Conservation (phyloP, 1,284 basidiomycete genomes). For the Ustilago loliicola region DNA sequence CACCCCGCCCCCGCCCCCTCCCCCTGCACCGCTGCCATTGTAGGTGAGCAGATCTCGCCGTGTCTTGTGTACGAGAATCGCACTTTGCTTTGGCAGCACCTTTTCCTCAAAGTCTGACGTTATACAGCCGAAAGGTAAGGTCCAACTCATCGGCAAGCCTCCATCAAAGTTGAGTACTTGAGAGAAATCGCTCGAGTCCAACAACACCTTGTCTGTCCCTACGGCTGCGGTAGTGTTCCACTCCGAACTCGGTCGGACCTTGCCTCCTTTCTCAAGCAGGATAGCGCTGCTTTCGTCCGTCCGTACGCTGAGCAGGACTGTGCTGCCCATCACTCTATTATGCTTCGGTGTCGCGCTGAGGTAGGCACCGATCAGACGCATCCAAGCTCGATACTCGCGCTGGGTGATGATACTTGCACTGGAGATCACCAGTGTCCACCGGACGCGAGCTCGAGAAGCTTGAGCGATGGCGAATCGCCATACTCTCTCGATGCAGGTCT, state of each 20-base stretch:
- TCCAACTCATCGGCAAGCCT: constrained; percentile 38
- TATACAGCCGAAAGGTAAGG: constrained; percentile 13
- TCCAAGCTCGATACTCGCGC: constrained; percentile 39
- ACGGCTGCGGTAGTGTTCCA: constrained; percentile 15
- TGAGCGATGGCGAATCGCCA: constrained; percentile 48
- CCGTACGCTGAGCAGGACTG: constrained; percentile 34
- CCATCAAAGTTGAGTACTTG: constrained; percentile 27
- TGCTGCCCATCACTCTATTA: constrained; percentile 21
- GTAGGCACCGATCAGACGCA: constrained; percentile 19
- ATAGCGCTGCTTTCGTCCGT: constrained; percentile 26
- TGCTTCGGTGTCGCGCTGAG: neutral
- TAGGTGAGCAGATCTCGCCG: constrained; percentile 4
- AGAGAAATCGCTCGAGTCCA: constrained; percentile 35
- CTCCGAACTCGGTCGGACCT: constrained; percentile 9
- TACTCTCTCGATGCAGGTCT: constrained; percentile 35
- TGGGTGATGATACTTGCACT: constrained; percentile 20
- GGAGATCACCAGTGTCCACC: constrained; percentile 54
- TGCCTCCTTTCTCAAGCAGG: constrained; percentile 11
- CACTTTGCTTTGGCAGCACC: constrained; percentile 6
- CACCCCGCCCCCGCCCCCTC: constrained; percentile 6
- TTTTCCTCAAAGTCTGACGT: neutral
- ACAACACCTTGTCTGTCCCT: constrained; percentile 21
- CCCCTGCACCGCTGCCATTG: neutral
- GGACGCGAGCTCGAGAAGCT: constrained; percentile 38
- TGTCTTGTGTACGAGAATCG: constrained; percentile 24